phyloP scores from a whole-genome alignment of 176 grass and related monocot genomes.

The Luzula sylvatica region DNA sequence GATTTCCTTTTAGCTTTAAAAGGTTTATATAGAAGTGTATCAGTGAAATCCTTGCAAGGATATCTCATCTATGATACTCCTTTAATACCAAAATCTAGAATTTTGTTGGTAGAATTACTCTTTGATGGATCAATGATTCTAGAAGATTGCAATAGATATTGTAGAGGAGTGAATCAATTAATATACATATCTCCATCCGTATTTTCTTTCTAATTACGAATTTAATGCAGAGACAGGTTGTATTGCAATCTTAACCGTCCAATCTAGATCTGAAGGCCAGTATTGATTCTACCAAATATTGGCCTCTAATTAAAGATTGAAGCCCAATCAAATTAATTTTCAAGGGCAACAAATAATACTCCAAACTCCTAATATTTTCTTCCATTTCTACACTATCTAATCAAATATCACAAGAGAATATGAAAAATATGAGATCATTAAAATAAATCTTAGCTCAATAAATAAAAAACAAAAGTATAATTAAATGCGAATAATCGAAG shows the following conservation, averaged over 20 bases:
- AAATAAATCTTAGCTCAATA: too few species aligned
- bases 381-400: too few species aligned
- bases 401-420: too few species aligned
- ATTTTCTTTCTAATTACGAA: background rate
- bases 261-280: slow-evolving; percentile 4
- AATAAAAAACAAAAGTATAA: too few species aligned
- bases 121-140: background rate
- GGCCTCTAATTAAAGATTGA: too few species aligned
- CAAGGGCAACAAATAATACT: too few species aligned
- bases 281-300: background rate
- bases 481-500: slow-evolving; percentile 77
- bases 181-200: slow-evolving; percentile 10
- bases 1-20: background rate
- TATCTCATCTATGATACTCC: background rate
- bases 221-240: background rate
- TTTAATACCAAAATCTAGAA: background rate
- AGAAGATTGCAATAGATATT: background rate
- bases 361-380: too few species aligned
- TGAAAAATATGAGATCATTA: too few species aligned
- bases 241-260: too few species aligned
- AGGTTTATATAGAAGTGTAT: slow-evolving; percentile 13
- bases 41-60: slow-evolving; percentile 5
- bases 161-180: slow-evolving; percentile 4
- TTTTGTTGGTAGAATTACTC: background rate
- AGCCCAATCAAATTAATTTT: too few species aligned